Conservation (phyloP, 805 yeast species). For the Candida argentea region DNA sequence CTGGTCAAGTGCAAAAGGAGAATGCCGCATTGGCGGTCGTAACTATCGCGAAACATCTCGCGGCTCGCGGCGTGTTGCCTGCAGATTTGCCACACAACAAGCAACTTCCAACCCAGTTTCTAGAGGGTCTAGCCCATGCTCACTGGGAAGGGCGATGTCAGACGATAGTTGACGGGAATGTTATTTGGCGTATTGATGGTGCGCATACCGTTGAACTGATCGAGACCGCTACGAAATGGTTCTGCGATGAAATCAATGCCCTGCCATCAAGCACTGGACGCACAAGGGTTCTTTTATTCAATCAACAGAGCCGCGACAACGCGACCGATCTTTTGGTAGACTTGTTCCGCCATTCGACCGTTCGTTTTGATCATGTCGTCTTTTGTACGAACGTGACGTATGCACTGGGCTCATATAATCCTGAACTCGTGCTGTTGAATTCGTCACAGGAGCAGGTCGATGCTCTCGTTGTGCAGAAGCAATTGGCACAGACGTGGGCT, state of each 20-base stretch:
- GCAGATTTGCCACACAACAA: slow-evolving; percentile 13
- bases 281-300: slow-evolving; percentile 57
- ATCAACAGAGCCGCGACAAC: slow-evolving; percentile 86
- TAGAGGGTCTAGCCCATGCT: slow-evolving; percentile 53
- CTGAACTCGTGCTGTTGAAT: slow-evolving; percentile 80
- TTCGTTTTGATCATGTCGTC: slow-evolving; percentile 62
- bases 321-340: slow-evolving; percentile 52
- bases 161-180: slow-evolving; percentile 36
- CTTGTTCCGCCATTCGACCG: slow-evolving; percentile 21
- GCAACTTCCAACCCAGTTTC: slow-evolving; percentile 39
- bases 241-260: slow-evolving; percentile 18
- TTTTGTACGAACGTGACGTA: slow-evolving; percentile 92
- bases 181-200: slow-evolving; percentile 87
- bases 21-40: slow-evolving; percentile 86
- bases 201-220: slow-evolving; percentile 92
- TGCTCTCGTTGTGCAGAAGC: slow-evolving; percentile 69
- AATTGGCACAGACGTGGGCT: slow-evolving; percentile 62
- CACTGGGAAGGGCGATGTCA: slow-evolving; percentile 98
- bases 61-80: slow-evolving; percentile 31
- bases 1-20: slow-evolving; percentile 73
- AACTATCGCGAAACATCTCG: slow-evolving; percentile 53
- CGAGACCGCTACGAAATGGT: slow-evolving; percentile 78
- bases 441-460: slow-evolving; percentile 73
- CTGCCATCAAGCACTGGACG: slow-evolving; percentile 17
- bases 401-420: slow-evolving; percentile 68